Evolutionary conservation across 139 green algal species (phyloP), one percentile per base, ranked within the genome.

Genomic region (Picochlorum costavermella): DNA sequence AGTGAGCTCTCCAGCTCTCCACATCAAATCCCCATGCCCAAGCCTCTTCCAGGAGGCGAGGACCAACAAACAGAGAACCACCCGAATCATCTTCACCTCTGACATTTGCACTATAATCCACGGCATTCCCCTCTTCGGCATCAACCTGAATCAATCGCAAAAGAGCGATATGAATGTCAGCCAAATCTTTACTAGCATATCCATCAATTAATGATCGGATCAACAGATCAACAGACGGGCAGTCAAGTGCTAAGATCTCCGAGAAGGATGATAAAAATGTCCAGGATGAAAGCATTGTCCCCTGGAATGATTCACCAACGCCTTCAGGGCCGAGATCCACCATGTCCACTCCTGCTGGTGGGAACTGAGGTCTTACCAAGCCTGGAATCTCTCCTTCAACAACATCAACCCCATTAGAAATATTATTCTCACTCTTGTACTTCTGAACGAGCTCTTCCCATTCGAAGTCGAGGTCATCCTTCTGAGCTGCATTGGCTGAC

Each of bases 1-100:
- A 72, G 73, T 97, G 93, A 31, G 86, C 84, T 9, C 90, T 76
- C 93, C 92, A 98, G 8, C 59, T 37, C 61, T 94, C 90, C 2
- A 89, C 64, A 56, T 97, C 89, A 63, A 92, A 96, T 60, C 92
- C 91, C 92, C 92, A 98, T 12, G 77, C 84, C 73, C 76, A 86
- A 2, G 88, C 87, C 78, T 96, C 91, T 48, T 93, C 88, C 64
- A 96, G 71, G 16, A 78, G 67, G 36, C 61, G 25, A 4, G 83
- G 74, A 17, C 80, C 69, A 16, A 63, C 48, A 20, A 77, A 60
- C 13, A 88, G 58, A 1, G 69, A 75, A 12, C 16, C 23, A 30
- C 0, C 48, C 8, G 10, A 5, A 25, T 30, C 25, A 16, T 11
- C n/a, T 40, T 16, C 45, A 9, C 55, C 25, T 20, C 20, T 53